Base-by-base conservation (phyloP, 2,329 filamentous ascomycete species). In the Aspergillus fijiensis region DNA sequence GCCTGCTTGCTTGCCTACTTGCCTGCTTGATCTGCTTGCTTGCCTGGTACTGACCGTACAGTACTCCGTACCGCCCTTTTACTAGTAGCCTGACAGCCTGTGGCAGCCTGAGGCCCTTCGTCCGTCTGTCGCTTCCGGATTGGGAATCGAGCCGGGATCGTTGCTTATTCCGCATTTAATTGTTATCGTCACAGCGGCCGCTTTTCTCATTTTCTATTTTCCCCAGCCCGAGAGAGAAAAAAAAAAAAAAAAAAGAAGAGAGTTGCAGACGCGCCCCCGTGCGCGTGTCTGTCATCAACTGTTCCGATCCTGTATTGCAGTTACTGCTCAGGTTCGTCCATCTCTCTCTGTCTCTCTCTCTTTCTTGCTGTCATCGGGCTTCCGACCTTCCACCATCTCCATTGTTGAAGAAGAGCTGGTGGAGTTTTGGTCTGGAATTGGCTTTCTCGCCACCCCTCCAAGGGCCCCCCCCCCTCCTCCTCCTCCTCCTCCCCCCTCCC, bases 181-280 rank as follows among this genome's bases (percentile, higher is more conserved):
- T 45, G 33, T 35, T 29, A 29, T 35, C 11, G 14, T 35, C 33
- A 35, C 33, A 35, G 33, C 33, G 33, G 27, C 27, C 27, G 27
- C 27, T 35, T 35, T 35, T 35, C 33, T 35, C 33, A 35, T 35
- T 35, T 35, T 35, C 33, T 11, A 29, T 29, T 16, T 35, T 16
- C 33, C 33, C 33, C 33, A 35, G 33, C 14, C 33, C 33, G 27
- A 45, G 11, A 45, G 16, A 9, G 16, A 10, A 45, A 45, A 45
- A n/a, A 19, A 45, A 45, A 42, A 45, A 45, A 45, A 42, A 42
- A 19, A n/a, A 10, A 2, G 6, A 19, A 19, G 16, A 45, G 14
- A 45, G 39, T 50, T 27, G 25, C 49, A 29, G n/a, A 55, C 53
- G 53, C 53, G 53, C 53, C 42, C 45, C 25, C n/a, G 53, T 47